Evolutionary conservation across 805 yeast species (phyloP), one percentile per base, ranked within the genome.

Genomic region (Dipodascopsis tothii): DNA sequence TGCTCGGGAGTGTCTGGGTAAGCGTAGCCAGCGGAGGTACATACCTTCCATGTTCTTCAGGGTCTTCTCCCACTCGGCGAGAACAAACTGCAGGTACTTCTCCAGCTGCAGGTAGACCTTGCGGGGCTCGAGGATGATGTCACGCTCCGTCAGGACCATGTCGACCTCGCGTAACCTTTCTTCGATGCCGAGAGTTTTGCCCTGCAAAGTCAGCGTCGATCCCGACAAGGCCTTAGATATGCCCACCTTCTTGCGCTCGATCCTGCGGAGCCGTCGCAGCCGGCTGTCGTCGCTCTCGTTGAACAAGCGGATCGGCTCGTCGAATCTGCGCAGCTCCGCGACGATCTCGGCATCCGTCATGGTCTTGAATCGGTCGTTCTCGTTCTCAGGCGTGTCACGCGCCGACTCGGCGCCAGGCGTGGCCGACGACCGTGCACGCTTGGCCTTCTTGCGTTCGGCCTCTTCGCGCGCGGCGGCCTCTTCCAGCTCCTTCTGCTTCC

Each of bases 61-160:
- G 4, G 65, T 40, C 1, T 44, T 35, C 40, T 69, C 66, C 74
- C 81, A 75, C 37, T 63, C 56, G n/a, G 48, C 44, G n/a, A 77
- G 45, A 9, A 80, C 41, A 9, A 60, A 54, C 46, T 69, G 72
- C 37, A 78, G 53, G 50, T 71, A 74, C n/a, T 66, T 68, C 44
- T 83, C 61, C 33, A 73, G 42, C 56, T 76, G 74, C 18, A 61
- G 35, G 22, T 55, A 43, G 18, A 73, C 60, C 46, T 66, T 63
- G 16, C 56, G 48, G 28, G 54, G 43, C 43, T 65, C 55, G 28
- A 54, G 56, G 9, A 58, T 54, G 32, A 73, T 64, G 33, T 71
- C 73, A 4, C 55, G 50, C n/a, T 59, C 59, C 2, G 43, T 47
- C 7, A 62, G 54, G 5, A 32, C 33, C 22, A 43, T 40, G 38